phyloP scores from a whole-genome alignment of 768 basidiomycete species.

The Artomyces pyxidatus region DNA sequence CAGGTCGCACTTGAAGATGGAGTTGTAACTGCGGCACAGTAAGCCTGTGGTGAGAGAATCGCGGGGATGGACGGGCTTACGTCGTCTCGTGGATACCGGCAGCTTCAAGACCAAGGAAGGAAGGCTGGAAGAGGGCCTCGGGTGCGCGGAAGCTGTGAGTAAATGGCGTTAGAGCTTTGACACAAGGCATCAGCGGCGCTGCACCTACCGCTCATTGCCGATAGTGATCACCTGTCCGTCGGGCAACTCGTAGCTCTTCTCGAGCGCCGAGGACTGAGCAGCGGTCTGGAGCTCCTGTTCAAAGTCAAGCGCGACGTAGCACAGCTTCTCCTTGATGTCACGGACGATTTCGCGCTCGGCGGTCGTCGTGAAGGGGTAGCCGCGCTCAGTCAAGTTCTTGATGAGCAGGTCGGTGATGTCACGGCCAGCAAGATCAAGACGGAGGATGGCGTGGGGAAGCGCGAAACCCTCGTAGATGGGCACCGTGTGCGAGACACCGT shows the following conservation, averaged over 20 bases:
- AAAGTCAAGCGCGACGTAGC: constrained; percentile 67
- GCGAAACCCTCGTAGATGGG: constrained; percentile 70
- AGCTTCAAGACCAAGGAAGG: constrained; percentile 74
- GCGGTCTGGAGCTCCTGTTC: constrained; percentile 68
- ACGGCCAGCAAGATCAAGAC: constrained; percentile 59
- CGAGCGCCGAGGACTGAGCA: constrained; percentile 54
- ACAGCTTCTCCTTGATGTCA: constrained; percentile 78
- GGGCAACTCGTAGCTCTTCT: constrained; percentile 67
- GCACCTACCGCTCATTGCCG: constrained; percentile 73
- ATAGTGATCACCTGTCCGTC: constrained; percentile 68
- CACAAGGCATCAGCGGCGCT: background rate
- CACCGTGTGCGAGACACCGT: constrained; percentile 65
- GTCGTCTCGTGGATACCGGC: constrained; percentile 81
- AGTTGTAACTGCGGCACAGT: constrained; percentile 43
- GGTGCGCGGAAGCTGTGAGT: constrained; percentile 66
- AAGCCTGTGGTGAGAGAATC: background rate
- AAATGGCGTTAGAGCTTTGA: background rate
- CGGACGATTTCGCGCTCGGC: constrained; percentile 55
- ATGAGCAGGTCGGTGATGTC: constrained; percentile 54
- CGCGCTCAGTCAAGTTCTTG: constrained; percentile 51
- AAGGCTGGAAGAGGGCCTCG: constrained; percentile 91
- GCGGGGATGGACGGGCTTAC: constrained; percentile 25
- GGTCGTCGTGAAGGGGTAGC: constrained; percentile 56
- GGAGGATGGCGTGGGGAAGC: constrained; percentile 60
- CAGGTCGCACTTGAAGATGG: constrained; percentile 68